These are phyloP conservation scores for Colletotrichum tanaceti DNA, from an alignment of 2,329 filamentous ascomycete species.

Conservation along the genomic window DNA sequence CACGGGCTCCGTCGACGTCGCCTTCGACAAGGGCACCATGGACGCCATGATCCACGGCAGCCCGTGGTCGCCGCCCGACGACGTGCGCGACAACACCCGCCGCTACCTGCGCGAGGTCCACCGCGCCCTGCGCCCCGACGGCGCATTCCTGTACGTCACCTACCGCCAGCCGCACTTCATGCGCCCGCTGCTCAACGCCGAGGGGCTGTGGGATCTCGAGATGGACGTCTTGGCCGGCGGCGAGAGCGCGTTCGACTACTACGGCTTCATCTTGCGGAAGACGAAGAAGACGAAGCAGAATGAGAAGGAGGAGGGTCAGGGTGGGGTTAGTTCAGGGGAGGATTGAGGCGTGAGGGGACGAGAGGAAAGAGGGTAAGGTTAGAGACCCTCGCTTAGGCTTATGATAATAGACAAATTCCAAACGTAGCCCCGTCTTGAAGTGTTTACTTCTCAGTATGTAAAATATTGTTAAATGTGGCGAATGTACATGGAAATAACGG, in stretches of 20 bases:
- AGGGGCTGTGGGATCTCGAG: conserved; percentile 56
- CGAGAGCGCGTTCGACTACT: conserved; percentile 61
- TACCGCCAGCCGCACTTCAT: conserved; percentile 68
- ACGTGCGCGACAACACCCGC: conserved; percentile 60
- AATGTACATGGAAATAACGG: no score
- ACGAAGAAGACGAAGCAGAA: no score
- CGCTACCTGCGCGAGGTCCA: conserved; percentile 63
- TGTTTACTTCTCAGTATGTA: no score
- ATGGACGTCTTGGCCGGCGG: conserved; percentile 55
- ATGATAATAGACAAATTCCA: no score
- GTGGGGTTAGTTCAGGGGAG: no score
- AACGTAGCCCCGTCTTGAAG: no score
- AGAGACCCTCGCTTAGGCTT: no score
- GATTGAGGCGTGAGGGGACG: no score
- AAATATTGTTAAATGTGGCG: no score
- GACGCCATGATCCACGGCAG: conserved; percentile 68
- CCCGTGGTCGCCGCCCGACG: conserved; percentile 63
- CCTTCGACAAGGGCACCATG: conserved; percentile 68
- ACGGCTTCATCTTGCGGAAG: conserved; percentile 56
- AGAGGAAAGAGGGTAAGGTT: no score
- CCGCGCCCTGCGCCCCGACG: conserved; percentile 60
- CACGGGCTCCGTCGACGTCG: conserved; percentile 60
- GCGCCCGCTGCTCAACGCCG: conserved; percentile 55
- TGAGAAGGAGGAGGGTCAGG: no score
- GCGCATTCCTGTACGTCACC: conserved; percentile 64